These are phyloP conservation scores for Diaporthe amygdali DNA, from an alignment of 2,329 filamentous ascomycete genomes.

Conservation along the genomic window DNA sequence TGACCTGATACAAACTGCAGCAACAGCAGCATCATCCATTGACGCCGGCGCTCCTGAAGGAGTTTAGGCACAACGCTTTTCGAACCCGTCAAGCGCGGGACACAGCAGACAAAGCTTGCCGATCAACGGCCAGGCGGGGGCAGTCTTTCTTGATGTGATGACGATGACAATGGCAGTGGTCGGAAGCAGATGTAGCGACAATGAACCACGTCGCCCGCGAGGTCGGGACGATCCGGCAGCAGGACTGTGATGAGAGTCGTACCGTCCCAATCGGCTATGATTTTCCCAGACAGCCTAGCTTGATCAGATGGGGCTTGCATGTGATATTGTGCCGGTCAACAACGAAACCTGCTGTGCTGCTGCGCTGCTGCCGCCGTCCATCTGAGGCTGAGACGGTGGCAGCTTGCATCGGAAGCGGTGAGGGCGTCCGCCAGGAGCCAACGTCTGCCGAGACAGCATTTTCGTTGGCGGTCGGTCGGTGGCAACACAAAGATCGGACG, in stretches of 20 bases:
- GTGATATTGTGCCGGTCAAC: background rate
- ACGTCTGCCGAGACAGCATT: constrained; percentile 1
- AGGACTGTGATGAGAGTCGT: background rate
- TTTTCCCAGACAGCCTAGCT: background rate
- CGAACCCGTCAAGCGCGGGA: background rate
- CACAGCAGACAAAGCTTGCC: background rate
- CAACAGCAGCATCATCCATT: background rate
- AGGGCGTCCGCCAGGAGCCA: background rate
- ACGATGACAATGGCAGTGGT: background rate
- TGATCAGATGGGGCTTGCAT: constrained; percentile 1
- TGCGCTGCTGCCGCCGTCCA: background rate
- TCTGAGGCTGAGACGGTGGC: background rate
- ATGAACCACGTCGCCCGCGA: background rate
- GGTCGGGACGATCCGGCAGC: constrained; percentile 5
- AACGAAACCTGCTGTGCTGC: background rate
- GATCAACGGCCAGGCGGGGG: background rate
- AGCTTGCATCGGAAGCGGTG: background rate
- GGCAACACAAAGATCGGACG: background rate
- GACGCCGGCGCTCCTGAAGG: background rate
- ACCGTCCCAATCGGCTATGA: background rate
- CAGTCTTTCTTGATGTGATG: background rate
- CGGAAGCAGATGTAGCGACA: background rate
- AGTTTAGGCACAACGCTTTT: background rate
- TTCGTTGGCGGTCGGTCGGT: background rate
- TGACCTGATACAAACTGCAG: no score